Evolutionary conservation across 2,329 filamentous ascomycete genomes (phyloP).

Genomic region (Monascus ruber): DNA sequence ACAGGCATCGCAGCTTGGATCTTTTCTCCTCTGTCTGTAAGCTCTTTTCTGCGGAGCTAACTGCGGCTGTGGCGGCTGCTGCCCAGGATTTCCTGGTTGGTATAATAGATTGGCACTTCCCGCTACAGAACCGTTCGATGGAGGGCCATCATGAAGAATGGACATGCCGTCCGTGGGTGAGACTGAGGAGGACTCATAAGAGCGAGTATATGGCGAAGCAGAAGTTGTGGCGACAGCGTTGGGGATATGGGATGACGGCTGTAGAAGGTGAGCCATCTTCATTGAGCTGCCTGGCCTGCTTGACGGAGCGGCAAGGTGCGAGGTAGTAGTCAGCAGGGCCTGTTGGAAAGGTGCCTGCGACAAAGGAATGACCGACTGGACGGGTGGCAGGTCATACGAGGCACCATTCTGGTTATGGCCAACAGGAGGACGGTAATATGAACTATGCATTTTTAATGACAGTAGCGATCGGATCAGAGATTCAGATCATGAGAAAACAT

Average conservation of each 20-base stretch:
- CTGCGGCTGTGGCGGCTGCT: constrained; percentile 54
- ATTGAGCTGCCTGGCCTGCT: constrained; percentile 28
- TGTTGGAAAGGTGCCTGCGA: constrained; percentile 17
- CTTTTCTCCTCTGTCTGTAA: constrained; percentile 88
- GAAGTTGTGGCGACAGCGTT: constrained; percentile 11
- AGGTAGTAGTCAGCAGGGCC: constrained; percentile 7
- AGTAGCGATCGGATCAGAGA: too few species aligned
- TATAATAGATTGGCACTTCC: constrained; percentile 20
- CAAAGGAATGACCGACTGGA: constrained; percentile 23
- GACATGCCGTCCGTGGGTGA: constrained; percentile 28
- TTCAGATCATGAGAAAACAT: not conserved
- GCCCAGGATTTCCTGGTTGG: constrained; percentile 34
- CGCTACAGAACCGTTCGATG: constrained; percentile 29
- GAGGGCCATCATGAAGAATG: constrained; percentile 22
- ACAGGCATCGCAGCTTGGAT: constrained; percentile 95
- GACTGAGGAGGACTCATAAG: constrained; percentile 29
- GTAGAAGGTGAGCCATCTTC: constrained; percentile 31
- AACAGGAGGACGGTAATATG: constrained; percentile 19
- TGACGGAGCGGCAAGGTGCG: constrained; percentile 25
- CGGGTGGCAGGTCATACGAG: constrained; percentile 23
- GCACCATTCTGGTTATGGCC: constrained; percentile 13
- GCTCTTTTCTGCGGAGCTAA: constrained; percentile 74
- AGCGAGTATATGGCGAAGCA: constrained; percentile 21
- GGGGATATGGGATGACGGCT: constrained; percentile 20
- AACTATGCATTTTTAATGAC: constrained; percentile 19